Conservation (phyloP, 2,329 filamentous ascomycete genomes). For the Cladosporium sp. region DNA sequence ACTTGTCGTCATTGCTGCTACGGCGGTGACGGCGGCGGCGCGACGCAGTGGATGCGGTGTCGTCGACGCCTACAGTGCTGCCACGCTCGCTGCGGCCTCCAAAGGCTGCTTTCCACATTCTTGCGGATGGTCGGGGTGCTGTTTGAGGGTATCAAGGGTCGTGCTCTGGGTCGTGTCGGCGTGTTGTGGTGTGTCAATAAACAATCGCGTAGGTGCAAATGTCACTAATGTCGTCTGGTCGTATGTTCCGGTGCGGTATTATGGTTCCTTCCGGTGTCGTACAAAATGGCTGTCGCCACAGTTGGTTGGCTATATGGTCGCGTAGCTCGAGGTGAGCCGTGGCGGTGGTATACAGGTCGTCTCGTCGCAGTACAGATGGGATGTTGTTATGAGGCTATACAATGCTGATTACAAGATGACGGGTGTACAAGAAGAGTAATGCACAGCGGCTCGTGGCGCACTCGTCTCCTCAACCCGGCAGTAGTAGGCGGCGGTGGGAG, state of each 20-base stretch:
- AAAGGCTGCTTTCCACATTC: constrained; percentile 40
- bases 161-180: background rate
- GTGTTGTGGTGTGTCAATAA: constrained; percentile 13
- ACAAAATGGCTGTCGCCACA: background rate
- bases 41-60: constrained; percentile 29
- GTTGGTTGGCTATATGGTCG: background rate
- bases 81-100: constrained; percentile 35
- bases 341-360: constrained; percentile 4
- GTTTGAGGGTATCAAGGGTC: constrained; percentile 4
- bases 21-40: constrained; percentile 19
- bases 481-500: constrained; percentile 4
- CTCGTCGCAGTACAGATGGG: constrained; percentile 10
- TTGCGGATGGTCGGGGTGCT: background rate
- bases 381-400: constrained; percentile 4
- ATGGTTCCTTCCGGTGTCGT: constrained; percentile 3
- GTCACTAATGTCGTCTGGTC: constrained; percentile 11
- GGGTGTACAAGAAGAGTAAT: background rate
- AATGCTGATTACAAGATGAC: background rate
- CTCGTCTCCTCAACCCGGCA: background rate
- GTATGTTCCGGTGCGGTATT: constrained; percentile 11
- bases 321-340: background rate
- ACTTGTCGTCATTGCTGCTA: constrained; percentile 26
- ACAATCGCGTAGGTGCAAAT: constrained; percentile 2
- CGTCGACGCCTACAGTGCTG: constrained; percentile 17
- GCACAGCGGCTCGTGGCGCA: constrained; percentile 8